Evolutionary conservation across 192 early-diverging fungal species (phyloP).

Genomic region (Gaertneriomyces semiglobifer): DNA sequence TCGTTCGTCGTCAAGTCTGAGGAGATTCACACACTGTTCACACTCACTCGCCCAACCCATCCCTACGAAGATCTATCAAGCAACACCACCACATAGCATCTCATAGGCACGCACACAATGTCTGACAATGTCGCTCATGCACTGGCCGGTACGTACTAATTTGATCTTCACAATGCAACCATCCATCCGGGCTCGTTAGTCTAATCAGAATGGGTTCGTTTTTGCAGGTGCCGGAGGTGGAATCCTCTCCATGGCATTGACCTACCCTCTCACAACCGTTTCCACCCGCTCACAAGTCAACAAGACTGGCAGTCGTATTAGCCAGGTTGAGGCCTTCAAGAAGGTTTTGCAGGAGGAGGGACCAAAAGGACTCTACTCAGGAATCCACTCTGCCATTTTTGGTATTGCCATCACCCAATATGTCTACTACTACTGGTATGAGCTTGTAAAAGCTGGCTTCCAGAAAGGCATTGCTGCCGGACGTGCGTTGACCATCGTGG

Average conservation of each 20-base stretch:
- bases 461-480: slow-evolving; percentile 59
- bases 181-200: neutral
- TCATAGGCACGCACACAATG: slow-evolving; percentile 25
- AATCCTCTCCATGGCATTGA: slow-evolving; percentile 83
- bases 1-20: too few species aligned
- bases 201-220: neutral
- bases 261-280: slow-evolving; percentile 73
- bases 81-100: neutral
- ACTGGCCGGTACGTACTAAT: slow-evolving; percentile 47
- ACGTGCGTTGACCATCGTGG: slow-evolving; percentile 69
- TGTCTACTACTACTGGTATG: slow-evolving; percentile 69
- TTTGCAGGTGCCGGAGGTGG: slow-evolving; percentile 43
- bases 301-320: slow-evolving; percentile 53
- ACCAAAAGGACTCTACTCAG: slow-evolving; percentile 84
- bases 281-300: slow-evolving; percentile 48
- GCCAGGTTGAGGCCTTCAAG: slow-evolving; percentile 78
- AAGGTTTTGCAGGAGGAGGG: slow-evolving; percentile 92
- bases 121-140: slow-evolving; percentile 63
- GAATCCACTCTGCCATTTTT: slow-evolving; percentile 90
- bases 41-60: too few species aligned
- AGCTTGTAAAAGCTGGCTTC: slow-evolving; percentile 80
- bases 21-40: too few species aligned
- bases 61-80: neutral
- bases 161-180: neutral
- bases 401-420: slow-evolving; percentile 96